These are phyloP conservation scores for Neoboletus subvelutipes DNA, from an alignment of 768 basidiomycete genomes.

Conservation along the genomic window DNA sequence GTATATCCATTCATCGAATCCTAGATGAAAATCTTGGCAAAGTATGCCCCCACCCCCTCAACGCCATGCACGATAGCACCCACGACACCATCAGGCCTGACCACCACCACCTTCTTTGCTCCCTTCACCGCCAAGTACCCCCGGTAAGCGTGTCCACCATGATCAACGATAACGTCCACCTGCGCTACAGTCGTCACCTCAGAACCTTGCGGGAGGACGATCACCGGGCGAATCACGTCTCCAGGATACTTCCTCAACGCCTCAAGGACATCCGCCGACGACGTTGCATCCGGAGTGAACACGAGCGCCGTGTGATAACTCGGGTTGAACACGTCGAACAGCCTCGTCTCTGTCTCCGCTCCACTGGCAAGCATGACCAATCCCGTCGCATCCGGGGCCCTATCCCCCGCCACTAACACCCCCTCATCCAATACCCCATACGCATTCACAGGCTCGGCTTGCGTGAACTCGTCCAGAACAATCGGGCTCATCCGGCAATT, in stretches of 20 bases:
- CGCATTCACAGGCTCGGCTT: slow-evolving; percentile 8
- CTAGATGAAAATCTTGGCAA: slow-evolving; percentile 16
- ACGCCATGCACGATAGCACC: slow-evolving; percentile 31
- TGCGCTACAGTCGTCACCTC: slow-evolving; percentile 7
- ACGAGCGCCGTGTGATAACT: slow-evolving; percentile 31
- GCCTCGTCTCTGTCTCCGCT: background rate
- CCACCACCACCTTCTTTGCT: slow-evolving; percentile 34
- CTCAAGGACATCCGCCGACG: slow-evolving; percentile 8
- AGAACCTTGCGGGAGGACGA: slow-evolving; percentile 14
- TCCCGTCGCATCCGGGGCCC: slow-evolving; percentile 43
- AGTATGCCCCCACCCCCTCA: slow-evolving; percentile 19
- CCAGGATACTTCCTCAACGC: slow-evolving; percentile 5
- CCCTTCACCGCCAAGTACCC: slow-evolving; percentile 36
- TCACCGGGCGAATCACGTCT: slow-evolving; percentile 3
- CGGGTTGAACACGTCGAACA: slow-evolving; percentile 28
- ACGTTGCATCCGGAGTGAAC: slow-evolving; percentile 17
- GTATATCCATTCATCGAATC: background rate
- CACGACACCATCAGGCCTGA: slow-evolving; percentile 47
- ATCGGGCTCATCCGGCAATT: slow-evolving; percentile 38
- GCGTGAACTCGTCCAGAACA: slow-evolving; percentile 36
- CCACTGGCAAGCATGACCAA: slow-evolving; percentile 19
- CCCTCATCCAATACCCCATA: slow-evolving; percentile 24
- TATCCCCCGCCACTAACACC: slow-evolving; percentile 40
- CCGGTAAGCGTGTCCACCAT: slow-evolving; percentile 38
- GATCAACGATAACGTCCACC: slow-evolving; percentile 38